Evolutionary conservation across 169 alveolate species (phyloP).

Genomic region (Babesia gibsoni): DNA sequence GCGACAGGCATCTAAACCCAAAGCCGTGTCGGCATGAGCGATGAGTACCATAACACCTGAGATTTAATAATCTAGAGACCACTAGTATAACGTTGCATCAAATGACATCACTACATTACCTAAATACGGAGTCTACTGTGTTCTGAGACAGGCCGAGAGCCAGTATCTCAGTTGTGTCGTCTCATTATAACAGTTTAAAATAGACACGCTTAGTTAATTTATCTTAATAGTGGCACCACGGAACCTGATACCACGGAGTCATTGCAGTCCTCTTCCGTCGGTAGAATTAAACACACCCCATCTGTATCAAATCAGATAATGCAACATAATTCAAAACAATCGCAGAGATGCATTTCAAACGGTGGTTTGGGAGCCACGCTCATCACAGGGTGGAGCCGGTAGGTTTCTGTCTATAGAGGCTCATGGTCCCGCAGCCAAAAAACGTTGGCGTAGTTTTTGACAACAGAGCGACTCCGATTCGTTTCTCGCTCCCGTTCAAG

Average conservation of each 20-base stretch:
- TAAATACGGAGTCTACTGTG: no score
- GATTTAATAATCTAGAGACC: no score
- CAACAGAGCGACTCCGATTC: conserved; percentile 62
- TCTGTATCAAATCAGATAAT: not conserved
- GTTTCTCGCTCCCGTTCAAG: conserved; percentile 66
- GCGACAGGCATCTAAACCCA: not conserved
- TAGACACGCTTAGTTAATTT: not conserved
- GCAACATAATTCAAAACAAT: not conserved
- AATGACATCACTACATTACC: no score
- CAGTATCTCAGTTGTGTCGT: not conserved
- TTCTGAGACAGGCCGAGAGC: no score
- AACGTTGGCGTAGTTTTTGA: conserved; percentile 77
- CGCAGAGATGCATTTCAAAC: conserved; percentile 14
- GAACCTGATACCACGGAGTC: no score
- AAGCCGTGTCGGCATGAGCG: conserved; percentile 5
- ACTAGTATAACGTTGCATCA: no score
- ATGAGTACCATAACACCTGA: not conserved
- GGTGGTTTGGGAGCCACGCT: conserved; percentile 23
- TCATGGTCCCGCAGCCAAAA: conserved; percentile 56
- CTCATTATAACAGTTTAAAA: not conserved
- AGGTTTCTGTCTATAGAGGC: not conserved
- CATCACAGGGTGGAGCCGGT: conserved; percentile 29
- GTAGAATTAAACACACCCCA: no score
- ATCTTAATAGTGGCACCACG: not conserved
- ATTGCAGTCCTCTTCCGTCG: no score